phyloP scores from a whole-genome alignment of 192 early-diverging fungal species.

The Coemansia sp. region DNA sequence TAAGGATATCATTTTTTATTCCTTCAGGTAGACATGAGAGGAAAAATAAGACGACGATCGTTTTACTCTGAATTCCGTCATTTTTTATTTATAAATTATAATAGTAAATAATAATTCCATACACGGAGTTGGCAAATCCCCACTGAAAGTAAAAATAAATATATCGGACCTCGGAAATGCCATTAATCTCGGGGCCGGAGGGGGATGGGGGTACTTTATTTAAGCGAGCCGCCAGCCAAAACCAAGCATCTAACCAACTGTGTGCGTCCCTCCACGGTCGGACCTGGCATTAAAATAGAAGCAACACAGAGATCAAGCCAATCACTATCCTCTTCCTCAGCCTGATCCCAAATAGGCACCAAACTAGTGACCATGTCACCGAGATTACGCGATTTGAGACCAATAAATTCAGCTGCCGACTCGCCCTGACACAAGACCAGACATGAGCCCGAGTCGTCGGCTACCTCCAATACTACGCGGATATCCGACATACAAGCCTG shows the following conservation, averaged over 20 bases:
- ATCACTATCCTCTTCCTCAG: background rate
- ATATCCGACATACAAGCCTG: constrained; percentile 3
- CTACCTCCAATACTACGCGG: constrained; percentile 16
- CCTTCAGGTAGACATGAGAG: background rate
- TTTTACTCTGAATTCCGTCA: background rate
- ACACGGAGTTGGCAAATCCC: constrained; percentile 27
- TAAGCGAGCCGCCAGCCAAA: background rate
- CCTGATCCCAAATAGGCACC: background rate
- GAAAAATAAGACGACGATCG: constrained; percentile 1
- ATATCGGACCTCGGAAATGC: constrained; percentile 18
- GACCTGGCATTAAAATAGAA: background rate
- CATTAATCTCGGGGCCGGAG: background rate
- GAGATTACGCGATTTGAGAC: background rate
- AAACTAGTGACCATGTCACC: background rate
- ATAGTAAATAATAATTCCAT: background rate
- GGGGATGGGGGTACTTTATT: background rate
- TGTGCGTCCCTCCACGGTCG: background rate
- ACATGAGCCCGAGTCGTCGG: constrained; percentile 21
- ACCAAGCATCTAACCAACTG: background rate
- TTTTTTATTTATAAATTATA: background rate
- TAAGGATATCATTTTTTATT: background rate
- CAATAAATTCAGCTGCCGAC: background rate
- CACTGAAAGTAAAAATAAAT: background rate
- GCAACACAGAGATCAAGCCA: constrained; percentile 1
- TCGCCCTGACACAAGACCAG: constrained; percentile 17